These are phyloP conservation scores for Saccharum hybrid DNA, from an alignment of 202 grass and related monocot species.

Conservation along the genomic window DNA sequence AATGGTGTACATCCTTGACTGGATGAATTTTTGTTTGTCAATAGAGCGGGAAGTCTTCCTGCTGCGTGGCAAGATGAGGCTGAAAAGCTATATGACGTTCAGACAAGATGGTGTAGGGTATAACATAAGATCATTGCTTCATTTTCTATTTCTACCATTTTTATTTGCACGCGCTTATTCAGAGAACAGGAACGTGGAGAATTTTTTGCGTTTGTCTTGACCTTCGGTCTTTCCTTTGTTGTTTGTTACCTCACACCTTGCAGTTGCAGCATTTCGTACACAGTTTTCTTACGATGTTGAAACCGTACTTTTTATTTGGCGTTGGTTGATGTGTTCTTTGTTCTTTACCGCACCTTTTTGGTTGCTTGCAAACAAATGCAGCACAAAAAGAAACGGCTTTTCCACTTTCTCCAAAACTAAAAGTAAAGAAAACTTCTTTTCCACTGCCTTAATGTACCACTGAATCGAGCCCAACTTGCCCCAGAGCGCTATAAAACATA, in stretches of 20 bases:
- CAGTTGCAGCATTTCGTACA: neutral
- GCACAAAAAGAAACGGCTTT: neutral
- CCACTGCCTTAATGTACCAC: neutral
- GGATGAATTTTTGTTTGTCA: conserved; percentile 57
- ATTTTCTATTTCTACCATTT: conserved; percentile 23
- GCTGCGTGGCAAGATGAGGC: conserved; percentile 31
- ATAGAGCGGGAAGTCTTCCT: conserved; percentile 30
- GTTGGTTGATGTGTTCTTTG: neutral
- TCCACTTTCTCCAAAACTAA: neutral
- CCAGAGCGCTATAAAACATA: neutral
- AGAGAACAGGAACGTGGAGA: neutral
- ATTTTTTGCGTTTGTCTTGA: neutral
- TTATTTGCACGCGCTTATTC: neutral
- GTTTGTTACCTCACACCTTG: neutral
- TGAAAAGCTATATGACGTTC: conserved; percentile 24
- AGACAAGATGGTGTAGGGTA: conserved; percentile 21
- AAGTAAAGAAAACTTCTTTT: neutral
- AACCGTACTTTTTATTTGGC: neutral
- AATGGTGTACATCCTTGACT: conserved; percentile 39
- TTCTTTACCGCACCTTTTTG: neutral
- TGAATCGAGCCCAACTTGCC: neutral
- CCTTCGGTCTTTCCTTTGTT: neutral
- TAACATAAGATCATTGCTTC: conserved; percentile 11
- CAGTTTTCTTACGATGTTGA: neutral
- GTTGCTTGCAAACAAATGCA: neutral